These are phyloP conservation scores for Pancytospora epiphaga DNA, from an alignment of 371 early-diverging fungal genomes.

Conservation along the genomic window DNA sequence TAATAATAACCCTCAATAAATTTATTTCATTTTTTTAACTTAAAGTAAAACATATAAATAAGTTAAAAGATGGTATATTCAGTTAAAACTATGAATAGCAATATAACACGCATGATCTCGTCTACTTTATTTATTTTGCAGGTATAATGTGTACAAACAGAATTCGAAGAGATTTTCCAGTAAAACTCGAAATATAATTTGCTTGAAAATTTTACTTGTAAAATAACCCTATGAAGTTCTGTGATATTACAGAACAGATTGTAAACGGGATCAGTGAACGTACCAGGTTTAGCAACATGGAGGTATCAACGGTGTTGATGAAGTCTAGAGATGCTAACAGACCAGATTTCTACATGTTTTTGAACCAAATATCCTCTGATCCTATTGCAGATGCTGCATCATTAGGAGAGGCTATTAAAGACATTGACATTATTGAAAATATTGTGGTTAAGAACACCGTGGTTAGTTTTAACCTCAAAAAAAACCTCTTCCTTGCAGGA, in stretches of 20 bases:
- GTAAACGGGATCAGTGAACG: conserved; percentile 13
- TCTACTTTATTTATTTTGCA: too few species aligned
- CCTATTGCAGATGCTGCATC: conserved; percentile 20
- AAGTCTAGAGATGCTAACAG: conserved; percentile 16
- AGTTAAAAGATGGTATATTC: too few species aligned
- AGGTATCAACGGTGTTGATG: conserved; percentile 20
- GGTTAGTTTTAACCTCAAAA: conserved; percentile 43
- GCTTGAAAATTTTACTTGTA: conserved; percentile 1
- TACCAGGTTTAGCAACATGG: conserved; percentile 8
- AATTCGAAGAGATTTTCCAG: too few species aligned
- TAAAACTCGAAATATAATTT: too few species aligned
- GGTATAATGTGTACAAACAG: too few species aligned
- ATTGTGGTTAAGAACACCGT: conserved; percentile 5
- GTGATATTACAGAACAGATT: conserved; percentile 26
- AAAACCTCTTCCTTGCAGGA: conserved; percentile 18
- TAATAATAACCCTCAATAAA: too few species aligned
- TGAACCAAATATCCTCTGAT: conserved; percentile 22
- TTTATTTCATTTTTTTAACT: too few species aligned
- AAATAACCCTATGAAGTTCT: conserved; percentile 23
- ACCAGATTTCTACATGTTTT: conserved; percentile 39
- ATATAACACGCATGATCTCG: too few species aligned
- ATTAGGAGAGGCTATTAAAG: conserved; percentile 11
- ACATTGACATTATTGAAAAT: conserved; percentile 20
- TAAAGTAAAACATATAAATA: too few species aligned
- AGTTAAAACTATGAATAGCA: too few species aligned